A percentile compares a stretch with the other conserved stretches of the same genome.
phyloP scores from a whole-genome alignment of 1,139 yeast species.

The Kodamaea alishanica region DNA sequence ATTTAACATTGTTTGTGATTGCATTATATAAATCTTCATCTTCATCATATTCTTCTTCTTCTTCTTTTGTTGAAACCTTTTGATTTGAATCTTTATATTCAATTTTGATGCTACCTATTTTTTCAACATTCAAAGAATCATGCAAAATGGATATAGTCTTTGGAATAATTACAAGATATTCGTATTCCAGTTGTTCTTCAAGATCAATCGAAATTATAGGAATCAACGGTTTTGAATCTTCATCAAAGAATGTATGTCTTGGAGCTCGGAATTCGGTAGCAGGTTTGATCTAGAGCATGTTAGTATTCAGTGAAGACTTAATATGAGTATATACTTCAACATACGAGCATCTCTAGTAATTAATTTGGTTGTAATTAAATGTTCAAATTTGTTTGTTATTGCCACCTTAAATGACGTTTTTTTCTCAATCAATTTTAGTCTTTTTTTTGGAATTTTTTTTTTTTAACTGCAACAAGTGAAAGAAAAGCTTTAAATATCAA shows the following conservation, averaged over 20 bases:
- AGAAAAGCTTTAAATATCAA: background rate
- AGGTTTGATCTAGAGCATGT: conserved; percentile 47
- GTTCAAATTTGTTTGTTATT: too few species aligned
- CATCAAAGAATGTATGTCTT: conserved; percentile 52
- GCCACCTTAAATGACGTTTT: too few species aligned
- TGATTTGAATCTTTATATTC: conserved; percentile 19
- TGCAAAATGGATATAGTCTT: conserved; percentile 23
- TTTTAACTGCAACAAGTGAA: background rate
- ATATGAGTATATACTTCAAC: background rate
- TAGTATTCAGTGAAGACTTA: conserved; percentile 4
- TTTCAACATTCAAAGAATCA: conserved; percentile 18
- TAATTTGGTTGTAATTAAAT: too few species aligned
- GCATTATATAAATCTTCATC: conserved; percentile 52
- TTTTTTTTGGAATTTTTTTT: too few species aligned
- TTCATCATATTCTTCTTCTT: conserved; percentile 45
- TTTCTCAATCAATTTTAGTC: too few species aligned
- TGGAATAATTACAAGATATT: conserved; percentile 27
- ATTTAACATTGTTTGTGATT: conserved; percentile 22
- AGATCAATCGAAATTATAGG: conserved; percentile 13
- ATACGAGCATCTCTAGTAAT: conserved; percentile 5
- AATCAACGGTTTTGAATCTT: conserved; percentile 21
- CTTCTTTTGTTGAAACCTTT: conserved; percentile 8
- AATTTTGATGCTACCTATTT: conserved; percentile 23
- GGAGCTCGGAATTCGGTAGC: conserved; percentile 51
- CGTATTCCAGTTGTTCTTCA: conserved; percentile 5